These are phyloP conservation scores for Colletotrichum sp. DNA, from an alignment of 2,329 filamentous ascomycete species.

Conservation along the genomic window DNA sequence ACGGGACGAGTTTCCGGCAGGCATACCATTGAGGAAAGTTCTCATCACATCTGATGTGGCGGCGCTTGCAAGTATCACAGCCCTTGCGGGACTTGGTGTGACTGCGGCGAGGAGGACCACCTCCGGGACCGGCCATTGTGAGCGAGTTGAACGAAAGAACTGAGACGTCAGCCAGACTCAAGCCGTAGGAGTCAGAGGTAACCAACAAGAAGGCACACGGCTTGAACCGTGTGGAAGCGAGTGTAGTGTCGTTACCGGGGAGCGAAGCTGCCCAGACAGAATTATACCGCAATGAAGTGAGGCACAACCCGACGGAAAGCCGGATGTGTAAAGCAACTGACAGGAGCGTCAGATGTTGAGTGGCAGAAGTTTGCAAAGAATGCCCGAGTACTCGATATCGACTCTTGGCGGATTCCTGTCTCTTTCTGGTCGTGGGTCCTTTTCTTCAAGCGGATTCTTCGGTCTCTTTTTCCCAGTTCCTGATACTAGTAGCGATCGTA, in stretches of 20 bases:
- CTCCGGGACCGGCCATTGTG: slow-evolving; percentile 90
- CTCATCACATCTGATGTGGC: slow-evolving; percentile 97
- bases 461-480: slow-evolving; percentile 9
- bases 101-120: slow-evolving; percentile 87
- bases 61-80: slow-evolving; percentile 96
- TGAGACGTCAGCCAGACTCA: slow-evolving; percentile 19
- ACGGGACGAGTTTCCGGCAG: not conserved
- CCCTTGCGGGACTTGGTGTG: slow-evolving; percentile 99
- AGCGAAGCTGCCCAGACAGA: not conserved
- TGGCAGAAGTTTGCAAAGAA: slow-evolving; percentile 1
- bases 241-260: slow-evolving; percentile 12
- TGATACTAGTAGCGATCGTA: slow-evolving; percentile 44
- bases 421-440: slow-evolving; percentile 20
- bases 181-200: not conserved
- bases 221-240: slow-evolving; percentile 24
- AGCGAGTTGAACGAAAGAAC: slow-evolving; percentile 35
- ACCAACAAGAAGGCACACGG: slow-evolving; percentile 35
- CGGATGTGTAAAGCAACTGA: slow-evolving; percentile 17
- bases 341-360: not conserved
- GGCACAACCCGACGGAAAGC: not conserved
- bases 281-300: slow-evolving; percentile 6
- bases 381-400: not conserved
- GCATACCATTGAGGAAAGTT: slow-evolving; percentile 93
- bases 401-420: slow-evolving; percentile 13
- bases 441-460: slow-evolving; percentile 11